Conservation (phyloP, 768 basidiomycete genomes). For the Floccularia luteovirens region DNA sequence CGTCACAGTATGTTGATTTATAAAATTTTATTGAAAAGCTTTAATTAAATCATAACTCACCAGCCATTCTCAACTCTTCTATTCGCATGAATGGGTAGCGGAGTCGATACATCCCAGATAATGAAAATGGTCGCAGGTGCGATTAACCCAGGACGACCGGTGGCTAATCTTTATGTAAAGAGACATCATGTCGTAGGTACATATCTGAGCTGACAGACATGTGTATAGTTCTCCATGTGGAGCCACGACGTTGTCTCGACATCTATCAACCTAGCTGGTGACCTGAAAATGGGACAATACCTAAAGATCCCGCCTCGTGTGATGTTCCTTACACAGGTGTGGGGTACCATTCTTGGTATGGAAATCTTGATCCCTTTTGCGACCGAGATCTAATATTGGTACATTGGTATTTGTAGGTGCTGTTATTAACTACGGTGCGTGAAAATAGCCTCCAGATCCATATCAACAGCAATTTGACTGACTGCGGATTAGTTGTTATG, state of each 20-base stretch:
- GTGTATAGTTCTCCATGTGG: slow-evolving; percentile 55
- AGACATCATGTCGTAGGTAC: neutral
- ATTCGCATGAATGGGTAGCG: slow-evolving; percentile 53
- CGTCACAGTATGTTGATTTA: slow-evolving; percentile 19
- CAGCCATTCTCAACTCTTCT: slow-evolving; percentile 51
- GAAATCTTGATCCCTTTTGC: neutral
- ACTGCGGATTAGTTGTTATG: slow-evolving; percentile 43
- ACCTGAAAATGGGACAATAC: slow-evolving; percentile 71
- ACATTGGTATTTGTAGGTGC: slow-evolving; percentile 17
- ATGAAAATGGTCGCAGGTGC: slow-evolving; percentile 62
- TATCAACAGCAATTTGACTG: neutral
- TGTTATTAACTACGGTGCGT: slow-evolving; percentile 28
- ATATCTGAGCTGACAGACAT: neutral
- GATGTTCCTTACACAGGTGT: slow-evolving; percentile 60
- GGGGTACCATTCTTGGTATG: slow-evolving; percentile 52
- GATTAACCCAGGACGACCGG: slow-evolving; percentile 54
- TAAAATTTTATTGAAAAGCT: neutral
- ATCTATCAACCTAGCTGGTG: slow-evolving; percentile 43
- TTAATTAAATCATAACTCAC: neutral
- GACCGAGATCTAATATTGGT: neutral
- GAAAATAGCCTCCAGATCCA: neutral
- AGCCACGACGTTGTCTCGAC: slow-evolving; percentile 53
- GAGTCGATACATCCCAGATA: slow-evolving; percentile 50
- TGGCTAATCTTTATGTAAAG: slow-evolving; percentile 59
- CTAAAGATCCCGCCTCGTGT: slow-evolving; percentile 61